Evolutionary conservation across 2,329 filamentous ascomycete species (phyloP).

Genomic region (Albifimbria verrucaria): DNA sequence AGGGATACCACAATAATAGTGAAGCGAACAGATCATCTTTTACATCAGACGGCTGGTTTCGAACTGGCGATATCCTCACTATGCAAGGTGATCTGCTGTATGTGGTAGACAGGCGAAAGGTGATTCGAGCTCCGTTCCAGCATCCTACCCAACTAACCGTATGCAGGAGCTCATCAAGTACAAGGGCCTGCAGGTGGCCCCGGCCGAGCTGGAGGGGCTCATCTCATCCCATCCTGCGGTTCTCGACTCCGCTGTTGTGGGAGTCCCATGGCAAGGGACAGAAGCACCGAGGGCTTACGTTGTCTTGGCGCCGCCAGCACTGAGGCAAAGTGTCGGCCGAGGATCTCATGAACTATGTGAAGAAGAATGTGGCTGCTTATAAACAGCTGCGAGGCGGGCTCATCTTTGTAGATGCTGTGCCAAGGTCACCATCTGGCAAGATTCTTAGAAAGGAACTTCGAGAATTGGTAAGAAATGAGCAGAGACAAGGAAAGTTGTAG

Average conservation of each 20-base stretch:
- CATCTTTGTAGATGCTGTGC: conserved; percentile 61
- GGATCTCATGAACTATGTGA: conserved; percentile 22
- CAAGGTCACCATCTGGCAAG: conserved; percentile 60
- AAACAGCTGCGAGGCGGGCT: conserved; percentile 71
- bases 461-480: conserved; percentile 26
- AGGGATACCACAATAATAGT: conserved; percentile 68
- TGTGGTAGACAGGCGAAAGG: conserved; percentile 78
- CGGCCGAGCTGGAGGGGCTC: conserved; percentile 58
- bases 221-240: conserved; percentile 38
- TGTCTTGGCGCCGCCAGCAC: conserved; percentile 18
- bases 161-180: conserved; percentile 52
- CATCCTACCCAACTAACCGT: neutral
- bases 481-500: neutral
- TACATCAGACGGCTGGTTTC: conserved; percentile 59
- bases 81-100: conserved; percentile 68
- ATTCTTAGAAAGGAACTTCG: conserved; percentile 38
- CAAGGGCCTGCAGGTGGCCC: conserved; percentile 64
- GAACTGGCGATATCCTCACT: conserved; percentile 75
- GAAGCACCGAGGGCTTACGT: conserved; percentile 46
- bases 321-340: conserved; percentile 19
- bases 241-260: conserved; percentile 59
- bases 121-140: conserved; percentile 8
- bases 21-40: conserved; percentile 62
- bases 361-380: conserved; percentile 39
- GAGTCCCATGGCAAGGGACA: conserved; percentile 43